Base-by-base conservation (phyloP, 352 stramenopile genomes). In the Pythium guiyangense region DNA sequence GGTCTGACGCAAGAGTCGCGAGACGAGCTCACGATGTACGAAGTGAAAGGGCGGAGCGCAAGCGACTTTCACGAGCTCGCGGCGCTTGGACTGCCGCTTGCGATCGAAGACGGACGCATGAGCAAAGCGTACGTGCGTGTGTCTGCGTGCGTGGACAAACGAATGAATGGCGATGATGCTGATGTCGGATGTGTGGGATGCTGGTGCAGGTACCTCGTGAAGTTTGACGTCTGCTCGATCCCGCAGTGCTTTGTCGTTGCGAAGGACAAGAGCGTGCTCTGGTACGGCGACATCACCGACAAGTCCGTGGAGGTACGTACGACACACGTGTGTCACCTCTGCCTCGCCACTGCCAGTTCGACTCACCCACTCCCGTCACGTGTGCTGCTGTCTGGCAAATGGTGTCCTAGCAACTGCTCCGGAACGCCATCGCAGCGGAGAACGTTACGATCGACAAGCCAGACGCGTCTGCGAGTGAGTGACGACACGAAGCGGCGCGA, bases 71-170 rank as follows among this genome's bases (percentile, higher is more conserved):
- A 70, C 40, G 57, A 72, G 34, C 54, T 92, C 29, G 62, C 70
- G 43, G 52, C 69, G 20, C 86, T 92, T 39, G 26, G 57, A 2
- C 90, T 90, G 52, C 69, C 54, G 8, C 74, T 92, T 44, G 81
- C 65, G 14, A 86, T 88, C n/a, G 81, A 92, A 60, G 73, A 79
- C 34, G 81, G 79, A 11, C 67, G 70, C 53, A 84, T 90, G 71
- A 82, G 69, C 73, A 89, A 88, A 66, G 64, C 76, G 75, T 90
- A 54, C 22, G 71, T 45, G 4, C 14, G 15, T 20, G 15, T 20
- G 14, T 18, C 4, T 20, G 39, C 18, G 9, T 40, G 35, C 14
- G 35, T 40, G 35, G 9, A 40, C 35, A 40, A 14, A 15, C 35
- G 14, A 10, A 40, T 10, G 9, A 40, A 40, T 22, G 22, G 22